Conservation (phyloP, 129 eudicot genomes). For the Erigeron canadensis region DNA sequence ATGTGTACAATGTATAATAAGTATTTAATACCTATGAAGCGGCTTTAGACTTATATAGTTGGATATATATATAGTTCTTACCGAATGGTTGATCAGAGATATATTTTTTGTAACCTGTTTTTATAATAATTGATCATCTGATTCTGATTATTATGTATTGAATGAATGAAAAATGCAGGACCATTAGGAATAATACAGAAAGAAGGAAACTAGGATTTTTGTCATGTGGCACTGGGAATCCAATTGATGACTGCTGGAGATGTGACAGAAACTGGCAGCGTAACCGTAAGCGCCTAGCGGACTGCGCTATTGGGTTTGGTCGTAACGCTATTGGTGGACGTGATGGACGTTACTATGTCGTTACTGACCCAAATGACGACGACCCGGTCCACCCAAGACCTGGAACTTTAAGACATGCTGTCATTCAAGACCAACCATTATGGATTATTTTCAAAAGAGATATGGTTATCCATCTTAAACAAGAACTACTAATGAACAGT, state of each 20-base stretch:
- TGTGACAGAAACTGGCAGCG: constrained; percentile 73
- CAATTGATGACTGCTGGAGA: constrained; percentile 92
- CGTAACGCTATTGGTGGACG: constrained; percentile 92
- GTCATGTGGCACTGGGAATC: constrained; percentile 88
- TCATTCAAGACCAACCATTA: constrained; percentile 77
- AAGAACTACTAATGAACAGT: constrained; percentile 89
- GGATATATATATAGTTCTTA: no score
- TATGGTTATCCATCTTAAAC: constrained; percentile 79
- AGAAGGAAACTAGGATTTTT: constrained; percentile 80
- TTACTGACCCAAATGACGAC: constrained; percentile 60
- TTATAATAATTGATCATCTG: no score
- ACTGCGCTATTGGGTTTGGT: constrained; percentile 91
- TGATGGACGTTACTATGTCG: constrained; percentile 80
- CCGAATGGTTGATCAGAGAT: no score
- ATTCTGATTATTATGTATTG: no score
- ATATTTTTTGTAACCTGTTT: no score
- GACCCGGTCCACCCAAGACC: constrained; percentile 84
- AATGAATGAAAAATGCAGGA: constrained; percentile 38
- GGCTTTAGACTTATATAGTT: no score
- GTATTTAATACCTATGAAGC: no score
- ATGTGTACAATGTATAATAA: no score
- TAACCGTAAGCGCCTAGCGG: constrained; percentile 65
- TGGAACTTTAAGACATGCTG: constrained; percentile 83
- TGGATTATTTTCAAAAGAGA: constrained; percentile 86
- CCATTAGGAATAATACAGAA: constrained; percentile 57